phyloP scores from a whole-genome alignment of 768 basidiomycete genomes.

The Galerina sulciceps region DNA sequence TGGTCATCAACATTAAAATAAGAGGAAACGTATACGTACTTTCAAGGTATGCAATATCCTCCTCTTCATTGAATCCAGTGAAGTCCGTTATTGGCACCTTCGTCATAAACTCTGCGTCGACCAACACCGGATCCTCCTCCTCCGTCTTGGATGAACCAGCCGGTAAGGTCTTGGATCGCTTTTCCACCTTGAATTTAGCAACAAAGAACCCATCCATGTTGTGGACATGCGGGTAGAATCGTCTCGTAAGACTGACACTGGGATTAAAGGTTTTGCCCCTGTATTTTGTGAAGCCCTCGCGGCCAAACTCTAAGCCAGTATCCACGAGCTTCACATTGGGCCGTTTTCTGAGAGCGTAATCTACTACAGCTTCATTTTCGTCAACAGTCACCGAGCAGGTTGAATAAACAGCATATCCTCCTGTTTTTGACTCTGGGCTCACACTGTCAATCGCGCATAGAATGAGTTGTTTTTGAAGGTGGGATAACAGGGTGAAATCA shows the following conservation, averaged over 20 bases:
- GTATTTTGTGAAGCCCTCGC: slow-evolving; percentile 88
- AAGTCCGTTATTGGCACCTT: slow-evolving; percentile 32
- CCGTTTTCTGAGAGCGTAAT: slow-evolving; percentile 94
- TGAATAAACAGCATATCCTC: slow-evolving; percentile 95
- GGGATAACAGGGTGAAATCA: slow-evolving; percentile 95
- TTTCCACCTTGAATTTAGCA: slow-evolving; percentile 96
- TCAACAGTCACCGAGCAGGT: slow-evolving; percentile 98
- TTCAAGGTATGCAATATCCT: slow-evolving; percentile 77
- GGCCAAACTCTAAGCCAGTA: slow-evolving; percentile 91
- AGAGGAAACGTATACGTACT: slow-evolving; percentile 64
- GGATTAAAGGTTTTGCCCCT: slow-evolving; percentile 90
- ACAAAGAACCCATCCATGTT: slow-evolving; percentile 99
- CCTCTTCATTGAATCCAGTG: slow-evolving; percentile 71
- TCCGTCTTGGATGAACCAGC: slow-evolving; percentile 24
- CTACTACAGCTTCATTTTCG: slow-evolving; percentile 97
- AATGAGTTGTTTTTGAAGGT: slow-evolving; percentile 97
- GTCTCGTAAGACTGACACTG: slow-evolving; percentile 77
- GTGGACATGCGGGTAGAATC: slow-evolving; percentile 97
- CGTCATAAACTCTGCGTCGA: slow-evolving; percentile 34
- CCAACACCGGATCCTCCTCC: slow-evolving; percentile 32
- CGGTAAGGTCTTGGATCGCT: slow-evolving; percentile 55
- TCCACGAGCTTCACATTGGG: slow-evolving; percentile 92
- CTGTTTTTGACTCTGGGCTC: slow-evolving; percentile 85
- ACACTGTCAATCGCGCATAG: slow-evolving; percentile 98
- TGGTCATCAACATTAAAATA: slow-evolving; percentile 6